Conservation (phyloP, 208 protist species). For the Acanthamoeba triangularis region DNA sequence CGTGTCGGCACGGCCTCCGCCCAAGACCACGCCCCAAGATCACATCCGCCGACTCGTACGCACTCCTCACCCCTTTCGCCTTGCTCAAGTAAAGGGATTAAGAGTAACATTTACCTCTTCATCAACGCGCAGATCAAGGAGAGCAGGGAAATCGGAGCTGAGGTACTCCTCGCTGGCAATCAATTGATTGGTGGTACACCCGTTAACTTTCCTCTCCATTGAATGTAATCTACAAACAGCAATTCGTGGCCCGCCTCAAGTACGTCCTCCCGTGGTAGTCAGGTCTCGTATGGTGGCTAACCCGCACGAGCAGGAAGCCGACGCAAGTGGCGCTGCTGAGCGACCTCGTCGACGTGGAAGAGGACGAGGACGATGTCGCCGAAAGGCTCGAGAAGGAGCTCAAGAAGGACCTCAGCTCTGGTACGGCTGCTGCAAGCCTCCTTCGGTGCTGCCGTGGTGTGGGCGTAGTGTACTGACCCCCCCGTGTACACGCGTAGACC, state of each 20-base stretch:
- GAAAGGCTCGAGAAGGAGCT: background rate
- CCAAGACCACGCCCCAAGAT: background rate
- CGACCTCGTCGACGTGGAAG: background rate
- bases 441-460: background rate
- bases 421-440: background rate
- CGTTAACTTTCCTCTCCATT: background rate
- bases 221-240: background rate
- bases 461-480: too few species aligned
- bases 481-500: background rate
- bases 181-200: background rate
- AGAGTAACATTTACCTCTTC: background rate
- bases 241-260: slow-evolving; percentile 4
- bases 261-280: background rate
- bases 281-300: background rate
- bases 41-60: background rate
- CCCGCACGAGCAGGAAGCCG: background rate
- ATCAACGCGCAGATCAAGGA: background rate
- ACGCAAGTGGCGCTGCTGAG: background rate
- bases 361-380: background rate
- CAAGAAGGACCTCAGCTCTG: background rate
- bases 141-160: background rate
- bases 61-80: background rate
- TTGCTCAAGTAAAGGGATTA: background rate
- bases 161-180: background rate
- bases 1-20: background rate